Percentiles rank a stretch among this genome's conserved stretches.
Evolutionary conservation across 2,329 filamentous ascomycete genomes (phyloP).

Genomic region (Lecanoromycetidae sp.): DNA sequence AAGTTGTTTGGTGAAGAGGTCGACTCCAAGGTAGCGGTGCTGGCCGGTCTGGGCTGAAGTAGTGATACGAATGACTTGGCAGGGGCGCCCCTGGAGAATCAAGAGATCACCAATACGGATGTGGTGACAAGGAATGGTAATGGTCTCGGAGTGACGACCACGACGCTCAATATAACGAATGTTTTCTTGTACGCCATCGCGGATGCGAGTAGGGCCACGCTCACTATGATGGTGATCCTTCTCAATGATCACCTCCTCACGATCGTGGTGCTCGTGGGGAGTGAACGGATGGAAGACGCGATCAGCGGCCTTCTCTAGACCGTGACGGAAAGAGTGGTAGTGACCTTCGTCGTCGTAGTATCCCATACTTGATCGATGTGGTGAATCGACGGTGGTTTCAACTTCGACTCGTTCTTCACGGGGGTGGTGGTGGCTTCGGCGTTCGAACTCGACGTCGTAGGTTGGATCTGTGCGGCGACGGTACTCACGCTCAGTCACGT

Average conservation of each 20-base stretch:
- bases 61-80: slow-evolving; percentile 99
- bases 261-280: slow-evolving; percentile 37
- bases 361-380: slow-evolving; percentile 54
- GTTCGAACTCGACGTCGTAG: slow-evolving; percentile 37
- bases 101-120: slow-evolving; percentile 97
- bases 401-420: slow-evolving; percentile 40
- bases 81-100: slow-evolving; percentile 96
- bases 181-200: slow-evolving; percentile 33
- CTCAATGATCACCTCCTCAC: slow-evolving; percentile 31
- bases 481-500: slow-evolving; percentile 50
- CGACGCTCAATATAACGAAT: slow-evolving; percentile 43
- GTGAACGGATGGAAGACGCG: slow-evolving; percentile 52
- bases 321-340: slow-evolving; percentile 63
- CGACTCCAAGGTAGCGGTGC: slow-evolving; percentile 98
- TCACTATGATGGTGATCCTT: slow-evolving; percentile 22
- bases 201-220: slow-evolving; percentile 32
- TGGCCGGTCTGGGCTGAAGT: slow-evolving; percentile 95
- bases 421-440: slow-evolving; percentile 30
- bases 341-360: slow-evolving; percentile 71
- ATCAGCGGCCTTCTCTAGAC: slow-evolving; percentile 55
- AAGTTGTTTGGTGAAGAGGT: slow-evolving; percentile 99
- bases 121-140: slow-evolving; percentile 98
- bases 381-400: slow-evolving; percentile 40
- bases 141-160: slow-evolving; percentile 58
- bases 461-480: slow-evolving; percentile 47